Evolutionary conservation across 345 rosid species (phyloP).

Genomic region (Tarenaya hassleriana): DNA sequence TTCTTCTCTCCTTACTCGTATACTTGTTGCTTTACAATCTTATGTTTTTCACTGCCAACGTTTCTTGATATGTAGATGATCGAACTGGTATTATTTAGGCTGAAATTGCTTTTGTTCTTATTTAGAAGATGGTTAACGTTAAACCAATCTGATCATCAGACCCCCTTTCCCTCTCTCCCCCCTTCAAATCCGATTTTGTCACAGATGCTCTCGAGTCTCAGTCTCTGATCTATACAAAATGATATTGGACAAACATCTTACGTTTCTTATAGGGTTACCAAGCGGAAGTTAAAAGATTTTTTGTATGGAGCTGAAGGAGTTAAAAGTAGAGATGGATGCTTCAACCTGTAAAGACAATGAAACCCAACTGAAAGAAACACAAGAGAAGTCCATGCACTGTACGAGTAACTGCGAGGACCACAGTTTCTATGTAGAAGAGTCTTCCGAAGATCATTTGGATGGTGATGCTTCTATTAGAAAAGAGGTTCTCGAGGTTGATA

Average conservation of each 20-base stretch:
- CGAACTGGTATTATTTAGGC: too few species aligned
- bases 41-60: too few species aligned
- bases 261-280: constrained; percentile 11
- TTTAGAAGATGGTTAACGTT: too few species aligned
- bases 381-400: constrained; percentile 34
- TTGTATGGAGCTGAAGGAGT: constrained; percentile 31
- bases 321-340: constrained; percentile 22
- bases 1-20: too few species aligned
- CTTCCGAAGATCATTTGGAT: constrained; percentile 17
- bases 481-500: constrained; percentile 37
- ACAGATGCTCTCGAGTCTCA: neutral
- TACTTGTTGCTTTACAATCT: too few species aligned
- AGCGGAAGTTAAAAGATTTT: constrained; percentile 11
- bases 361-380: constrained; percentile 18
- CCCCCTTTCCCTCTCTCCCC: too few species aligned
- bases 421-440: constrained; percentile 23
- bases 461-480: neutral
- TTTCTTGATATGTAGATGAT: too few species aligned
- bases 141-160: too few species aligned
- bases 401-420: constrained; percentile 39
- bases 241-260: neutral
- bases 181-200: neutral
- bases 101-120: too few species aligned
- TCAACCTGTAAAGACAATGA: constrained; percentile 24
- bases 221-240: neutral